Evolutionary conservation across 78 protist species (phyloP).

Genomic region (Capsaspora owczarzaki): DNA sequence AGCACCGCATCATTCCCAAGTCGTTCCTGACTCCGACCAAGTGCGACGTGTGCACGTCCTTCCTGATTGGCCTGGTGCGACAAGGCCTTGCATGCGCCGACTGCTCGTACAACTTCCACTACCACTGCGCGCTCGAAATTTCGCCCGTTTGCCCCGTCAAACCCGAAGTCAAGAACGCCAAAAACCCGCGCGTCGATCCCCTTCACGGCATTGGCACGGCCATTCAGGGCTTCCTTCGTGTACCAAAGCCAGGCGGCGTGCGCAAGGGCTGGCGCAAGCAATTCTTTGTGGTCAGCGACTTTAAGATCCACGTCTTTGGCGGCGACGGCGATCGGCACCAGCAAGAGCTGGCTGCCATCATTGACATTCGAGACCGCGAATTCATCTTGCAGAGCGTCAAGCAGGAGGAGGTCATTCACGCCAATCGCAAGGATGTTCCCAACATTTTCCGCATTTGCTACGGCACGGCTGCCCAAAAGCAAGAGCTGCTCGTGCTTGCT

Average conservation of each 20-base stretch:
- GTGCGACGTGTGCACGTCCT: not conserved
- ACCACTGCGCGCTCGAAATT: too few species aligned
- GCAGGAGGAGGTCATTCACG: not conserved
- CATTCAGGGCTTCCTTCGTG: not conserved
- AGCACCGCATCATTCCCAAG: not conserved
- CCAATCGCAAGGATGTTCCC: not conserved
- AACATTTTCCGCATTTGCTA: not conserved
- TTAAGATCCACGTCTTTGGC: not conserved
- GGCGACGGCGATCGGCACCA: not conserved
- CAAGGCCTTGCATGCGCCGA: not conserved
- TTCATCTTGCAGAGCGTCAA: not conserved
- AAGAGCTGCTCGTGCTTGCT: not conserved
- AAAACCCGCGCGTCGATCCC: too few species aligned
- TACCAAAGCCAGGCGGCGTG: not conserved
- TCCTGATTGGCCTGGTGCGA: not conserved
- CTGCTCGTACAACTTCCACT: too few species aligned
- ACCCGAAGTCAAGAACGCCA: too few species aligned
- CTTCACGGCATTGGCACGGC: not conserved
- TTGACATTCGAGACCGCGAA: not conserved
- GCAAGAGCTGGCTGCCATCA: not conserved
- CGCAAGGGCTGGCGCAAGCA: constrained; percentile 1
- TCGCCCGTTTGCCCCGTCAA: too few species aligned
- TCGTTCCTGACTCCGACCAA: not conserved
- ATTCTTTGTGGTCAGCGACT: not conserved
- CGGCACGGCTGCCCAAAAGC: not conserved